Percentiles rank a stretch among this genome's conserved stretches.
Evolutionary conservation across 352 stramenopile genomes (phyloP).

Genomic region (Phytophthora pseudosyringae): DNA sequence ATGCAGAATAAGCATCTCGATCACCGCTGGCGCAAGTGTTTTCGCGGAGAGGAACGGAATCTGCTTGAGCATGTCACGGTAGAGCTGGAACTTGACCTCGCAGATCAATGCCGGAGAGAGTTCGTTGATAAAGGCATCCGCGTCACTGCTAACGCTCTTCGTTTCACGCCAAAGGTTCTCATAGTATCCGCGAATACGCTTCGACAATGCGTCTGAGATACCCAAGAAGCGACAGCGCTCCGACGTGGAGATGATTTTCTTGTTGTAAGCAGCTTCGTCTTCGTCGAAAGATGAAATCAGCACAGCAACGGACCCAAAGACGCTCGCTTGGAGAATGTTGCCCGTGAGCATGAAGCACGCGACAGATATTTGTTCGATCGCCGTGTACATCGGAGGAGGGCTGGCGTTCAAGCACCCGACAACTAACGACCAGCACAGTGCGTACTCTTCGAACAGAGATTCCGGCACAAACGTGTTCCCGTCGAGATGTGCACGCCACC

Average conservation of each 20-base stretch:
- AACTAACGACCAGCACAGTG: slow-evolving; percentile 59
- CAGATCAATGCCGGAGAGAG: slow-evolving; percentile 71
- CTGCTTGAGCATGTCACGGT: slow-evolving; percentile 80
- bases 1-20: slow-evolving; percentile 82
- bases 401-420: slow-evolving; percentile 72
- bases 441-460: slow-evolving; percentile 47
- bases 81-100: slow-evolving; percentile 83
- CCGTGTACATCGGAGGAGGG: slow-evolving; percentile 59
- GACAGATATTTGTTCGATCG: slow-evolving; percentile 59
- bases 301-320: slow-evolving; percentile 71
- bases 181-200: slow-evolving; percentile 70
- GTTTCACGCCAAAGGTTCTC: slow-evolving; percentile 77
- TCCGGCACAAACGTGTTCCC: slow-evolving; percentile 33
- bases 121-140: slow-evolving; percentile 80
- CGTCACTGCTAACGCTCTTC: slow-evolving; percentile 64
- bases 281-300: slow-evolving; percentile 77
- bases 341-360: slow-evolving; percentile 76
- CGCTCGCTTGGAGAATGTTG: slow-evolving; percentile 71
- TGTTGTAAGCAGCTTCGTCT: slow-evolving; percentile 69
- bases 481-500: slow-evolving; percentile 49
- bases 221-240: slow-evolving; percentile 72
- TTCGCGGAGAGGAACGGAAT: slow-evolving; percentile 76
- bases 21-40: slow-evolving; percentile 69
- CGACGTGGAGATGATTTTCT: slow-evolving; percentile 70
- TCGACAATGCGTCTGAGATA: slow-evolving; percentile 56